Percentiles rank a stretch among this genome's conserved stretches.
Evolutionary conservation across 2,329 filamentous ascomycete genomes (phyloP).

Genomic region (Trichoderma endophyticum): DNA sequence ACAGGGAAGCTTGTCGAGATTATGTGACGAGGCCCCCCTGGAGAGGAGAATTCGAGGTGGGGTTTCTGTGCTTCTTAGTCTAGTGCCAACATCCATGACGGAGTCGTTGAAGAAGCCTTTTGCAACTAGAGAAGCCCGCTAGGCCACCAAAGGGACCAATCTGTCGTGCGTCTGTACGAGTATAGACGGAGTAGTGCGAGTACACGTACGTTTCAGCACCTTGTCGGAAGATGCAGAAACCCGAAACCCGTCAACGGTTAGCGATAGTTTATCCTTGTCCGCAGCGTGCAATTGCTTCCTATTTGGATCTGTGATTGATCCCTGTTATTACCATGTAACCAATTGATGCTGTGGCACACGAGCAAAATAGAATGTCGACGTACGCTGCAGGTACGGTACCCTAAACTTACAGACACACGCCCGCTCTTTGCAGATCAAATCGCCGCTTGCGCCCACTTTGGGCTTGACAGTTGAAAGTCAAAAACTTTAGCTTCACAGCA

Average conservation of each 20-base stretch:
- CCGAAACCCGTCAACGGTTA: neutral
- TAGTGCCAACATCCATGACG: neutral
- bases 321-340: neutral
- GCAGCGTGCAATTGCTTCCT: neutral
- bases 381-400: neutral
- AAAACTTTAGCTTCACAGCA: neutral
- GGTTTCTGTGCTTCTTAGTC: neutral
- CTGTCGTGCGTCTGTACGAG: neutral
- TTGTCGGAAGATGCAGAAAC: neutral
- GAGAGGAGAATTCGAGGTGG: slow-evolving; percentile 11
- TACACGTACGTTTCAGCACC: neutral
- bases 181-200: neutral
- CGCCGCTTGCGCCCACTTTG: neutral
- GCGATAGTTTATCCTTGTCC: neutral
- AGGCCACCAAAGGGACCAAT: neutral
- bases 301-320: neutral
- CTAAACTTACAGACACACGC: neutral
- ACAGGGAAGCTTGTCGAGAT: slow-evolving; percentile 17
- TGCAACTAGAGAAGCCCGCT: neutral
- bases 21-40: slow-evolving; percentile 7
- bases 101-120: neutral
- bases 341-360: neutral
- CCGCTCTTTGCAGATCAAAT: neutral
- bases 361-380: neutral
- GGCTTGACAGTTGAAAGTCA: neutral